phyloP scores from a whole-genome alignment of 495 filamentous ascomycete species.

The Clohesyomyces aquaticus region DNA sequence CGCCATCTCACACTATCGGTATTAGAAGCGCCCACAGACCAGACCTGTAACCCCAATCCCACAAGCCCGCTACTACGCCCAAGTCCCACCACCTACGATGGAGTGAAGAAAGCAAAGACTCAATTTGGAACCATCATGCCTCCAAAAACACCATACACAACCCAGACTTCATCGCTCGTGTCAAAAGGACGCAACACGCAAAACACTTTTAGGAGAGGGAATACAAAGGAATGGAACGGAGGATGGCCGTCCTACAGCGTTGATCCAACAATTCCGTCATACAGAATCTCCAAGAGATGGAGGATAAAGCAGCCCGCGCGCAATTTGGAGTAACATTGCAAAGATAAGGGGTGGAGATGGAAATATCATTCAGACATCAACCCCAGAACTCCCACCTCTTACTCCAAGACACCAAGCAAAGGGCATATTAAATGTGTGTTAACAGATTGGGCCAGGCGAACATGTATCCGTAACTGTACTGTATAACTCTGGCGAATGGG shows the following conservation, averaged over 20 bases:
- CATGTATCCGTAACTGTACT: neutral
- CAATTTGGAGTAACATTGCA: conserved; percentile 2
- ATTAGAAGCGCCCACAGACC: neutral
- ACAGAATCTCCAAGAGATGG: conserved; percentile 12
- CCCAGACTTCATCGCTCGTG: neutral
- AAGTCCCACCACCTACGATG: neutral
- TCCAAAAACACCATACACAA: conserved; percentile 1
- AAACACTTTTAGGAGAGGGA: conserved; percentile 23
- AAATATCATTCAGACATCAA: conserved; percentile 3
- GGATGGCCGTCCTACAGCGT: conserved; percentile 2
- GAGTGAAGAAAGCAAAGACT: neutral
- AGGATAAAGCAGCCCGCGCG: conserved; percentile 5
- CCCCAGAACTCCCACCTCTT: neutral
- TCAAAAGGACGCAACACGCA: neutral
- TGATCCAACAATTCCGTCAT: conserved; percentile 18
- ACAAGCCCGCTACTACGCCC: neutral
- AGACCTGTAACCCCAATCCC: neutral
- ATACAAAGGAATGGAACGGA: conserved; percentile 13
- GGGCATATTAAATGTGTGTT: neutral
- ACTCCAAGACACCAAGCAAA: conserved; percentile 12
- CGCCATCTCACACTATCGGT: neutral
- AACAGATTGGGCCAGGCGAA: neutral
- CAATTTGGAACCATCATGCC: conserved; percentile 19
- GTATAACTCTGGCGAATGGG: neutral
- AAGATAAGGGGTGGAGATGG: conserved; percentile 10